Base-by-base conservation (phyloP, 805 yeast genomes). In the Wickerhamiella shivajii region DNA sequence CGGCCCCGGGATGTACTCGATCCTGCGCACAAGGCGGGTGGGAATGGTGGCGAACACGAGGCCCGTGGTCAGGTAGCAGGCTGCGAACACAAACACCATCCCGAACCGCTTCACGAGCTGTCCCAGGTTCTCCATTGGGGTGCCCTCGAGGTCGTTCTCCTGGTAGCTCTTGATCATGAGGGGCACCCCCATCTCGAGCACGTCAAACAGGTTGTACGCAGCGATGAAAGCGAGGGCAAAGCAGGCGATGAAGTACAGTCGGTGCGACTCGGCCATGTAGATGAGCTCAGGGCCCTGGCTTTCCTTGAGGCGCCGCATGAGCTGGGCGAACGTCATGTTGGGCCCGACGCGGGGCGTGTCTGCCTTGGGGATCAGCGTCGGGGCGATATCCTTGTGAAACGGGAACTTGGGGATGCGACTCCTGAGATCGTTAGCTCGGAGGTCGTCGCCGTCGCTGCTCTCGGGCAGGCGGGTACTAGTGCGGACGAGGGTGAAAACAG, bases 201-300 rank as follows among this genome's bases (percentile, higher is more conserved):
- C 61, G 39, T 55, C 59, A 38, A 55, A 51, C 30, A 76, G 51
- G 5, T 77, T 79, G 51, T 80, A 80, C n/a, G 76, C 62, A 2
- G 77, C 61, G 44, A 77, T 71, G 24, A 78, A 56, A 0, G 84
- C 80, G 47, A 76, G 63, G 28, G 79, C 71, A 40, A 74, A 70
- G 49, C 79, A 69, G 14, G 71, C 66, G 8, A 78, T 57, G 51
- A 79, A 80, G 52, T 79, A 81, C 20, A 78, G 60, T 37, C 77
- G 60, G 50, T 81, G 93, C 0, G 90, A 79, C 54, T 81, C 93
- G 17, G 84, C 71, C 59, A 79, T 87, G 54, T 80, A 81, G 27
- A 80, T 64, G 34, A 80, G 59, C 47, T 79, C 92, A 1, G 87
- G 87, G 30, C 66, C 64, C 9, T 55, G 56, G 44, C 74, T 69